Percentiles rank a stretch among this genome's conserved stretches.
Evolutionary conservation across 2,329 filamentous ascomycete species (phyloP).

Genomic region (Calonectria henricotiae): DNA sequence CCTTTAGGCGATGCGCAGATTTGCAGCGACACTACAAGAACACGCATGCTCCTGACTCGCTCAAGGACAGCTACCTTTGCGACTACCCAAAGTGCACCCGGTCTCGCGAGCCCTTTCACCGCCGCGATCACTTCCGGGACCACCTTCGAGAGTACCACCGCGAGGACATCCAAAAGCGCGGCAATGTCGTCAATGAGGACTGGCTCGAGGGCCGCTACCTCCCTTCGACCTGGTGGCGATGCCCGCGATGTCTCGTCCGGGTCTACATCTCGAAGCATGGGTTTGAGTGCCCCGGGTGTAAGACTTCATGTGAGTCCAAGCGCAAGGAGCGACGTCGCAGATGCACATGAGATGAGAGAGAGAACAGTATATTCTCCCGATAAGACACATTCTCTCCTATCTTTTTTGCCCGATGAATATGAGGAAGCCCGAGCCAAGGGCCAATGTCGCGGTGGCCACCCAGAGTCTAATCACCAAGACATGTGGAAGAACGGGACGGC

Average conservation of each 20-base stretch:
- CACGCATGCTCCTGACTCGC: constrained; percentile 62
- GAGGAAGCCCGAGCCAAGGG: not conserved
- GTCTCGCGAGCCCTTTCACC: constrained; percentile 64
- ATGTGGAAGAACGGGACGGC: constrained; percentile 31
- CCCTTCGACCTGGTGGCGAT: constrained; percentile 68
- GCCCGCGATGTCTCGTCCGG: constrained; percentile 67
- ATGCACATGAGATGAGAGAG: constrained; percentile 30
- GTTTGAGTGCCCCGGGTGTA: constrained; percentile 67
- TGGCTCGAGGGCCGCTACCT: constrained; percentile 62
- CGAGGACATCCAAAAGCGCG: constrained; percentile 70
- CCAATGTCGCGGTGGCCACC: constrained; percentile 8
- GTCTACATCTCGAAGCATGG: constrained; percentile 61
- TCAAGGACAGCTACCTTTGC: constrained; percentile 65
- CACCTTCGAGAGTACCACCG: constrained; percentile 72
- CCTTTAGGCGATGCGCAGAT: constrained; percentile 70
- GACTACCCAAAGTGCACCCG: constrained; percentile 69
- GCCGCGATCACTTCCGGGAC: constrained; percentile 72
- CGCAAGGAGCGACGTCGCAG: constrained; percentile 58
- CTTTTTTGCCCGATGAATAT: constrained; percentile 6
- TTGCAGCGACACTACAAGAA: constrained; percentile 70
- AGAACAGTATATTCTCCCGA: not conserved
- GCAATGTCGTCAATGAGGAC: constrained; percentile 56
- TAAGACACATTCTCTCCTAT: constrained; percentile 12
- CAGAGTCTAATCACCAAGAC: constrained; percentile 24
- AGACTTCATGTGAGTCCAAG: constrained; percentile 64